These are phyloP conservation scores for Pythium rhizo-oryzae DNA, from an alignment of 352 stramenopile genomes.

Conservation along the genomic window DNA sequence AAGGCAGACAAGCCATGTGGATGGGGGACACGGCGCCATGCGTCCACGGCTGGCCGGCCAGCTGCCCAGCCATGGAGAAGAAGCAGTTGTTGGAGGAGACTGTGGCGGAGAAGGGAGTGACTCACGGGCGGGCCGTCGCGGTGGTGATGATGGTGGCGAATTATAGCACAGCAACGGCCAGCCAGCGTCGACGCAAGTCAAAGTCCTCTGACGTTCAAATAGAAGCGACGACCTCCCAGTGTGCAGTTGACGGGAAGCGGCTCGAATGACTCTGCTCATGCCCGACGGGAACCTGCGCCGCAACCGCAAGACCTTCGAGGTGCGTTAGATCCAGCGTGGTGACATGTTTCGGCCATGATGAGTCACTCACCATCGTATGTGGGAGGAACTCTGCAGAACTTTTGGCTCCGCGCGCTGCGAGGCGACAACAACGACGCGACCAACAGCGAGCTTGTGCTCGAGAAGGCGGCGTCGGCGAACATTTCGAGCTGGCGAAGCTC, in stretches of 20 bases:
- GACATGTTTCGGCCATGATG: neutral
- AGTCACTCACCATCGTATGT: neutral
- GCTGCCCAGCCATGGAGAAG: neutral
- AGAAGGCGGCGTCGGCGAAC: conserved; percentile 19
- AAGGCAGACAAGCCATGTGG: neutral
- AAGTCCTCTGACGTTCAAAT: neutral
- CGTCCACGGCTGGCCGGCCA: neutral
- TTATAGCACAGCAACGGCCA: conserved; percentile 10
- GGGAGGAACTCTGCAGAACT: conserved; percentile 7
- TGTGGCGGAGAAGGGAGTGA: neutral
- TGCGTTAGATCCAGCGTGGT: conserved; percentile 20
- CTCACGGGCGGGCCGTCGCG: neutral
- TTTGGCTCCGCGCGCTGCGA: conserved; percentile 27
- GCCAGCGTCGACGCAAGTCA: neutral
- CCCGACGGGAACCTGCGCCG: conserved; percentile 71
- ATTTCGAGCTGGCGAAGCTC: conserved; percentile 23
- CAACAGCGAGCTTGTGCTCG: conserved; percentile 20
- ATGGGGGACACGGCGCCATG: neutral
- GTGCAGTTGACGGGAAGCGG: conserved; percentile 4
- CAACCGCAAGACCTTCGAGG: conserved; percentile 58
- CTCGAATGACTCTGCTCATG: conserved; percentile 61
- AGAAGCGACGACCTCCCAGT: conserved; percentile 1
- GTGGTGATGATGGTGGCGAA: conserved; percentile 3
- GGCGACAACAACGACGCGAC: conserved; percentile 31
- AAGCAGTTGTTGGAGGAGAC: neutral